Percentiles rank a stretch among this genome's conserved stretches.
Evolutionary conservation across 805 yeast genomes (phyloP).

Genomic region (Yarrowia keelungensis): DNA sequence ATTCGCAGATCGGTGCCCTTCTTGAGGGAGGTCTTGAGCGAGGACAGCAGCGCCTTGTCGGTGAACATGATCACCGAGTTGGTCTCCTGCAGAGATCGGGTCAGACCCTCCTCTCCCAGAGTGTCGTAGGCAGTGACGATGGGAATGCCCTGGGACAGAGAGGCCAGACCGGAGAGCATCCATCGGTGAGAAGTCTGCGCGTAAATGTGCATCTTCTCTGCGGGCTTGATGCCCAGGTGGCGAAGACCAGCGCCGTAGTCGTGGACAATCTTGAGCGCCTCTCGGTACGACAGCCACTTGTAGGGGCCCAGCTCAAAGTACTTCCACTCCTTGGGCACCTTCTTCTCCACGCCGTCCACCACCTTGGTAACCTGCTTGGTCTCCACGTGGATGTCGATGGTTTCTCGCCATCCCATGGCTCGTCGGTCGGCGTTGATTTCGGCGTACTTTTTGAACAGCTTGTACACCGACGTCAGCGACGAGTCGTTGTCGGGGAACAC

Average conservation of each 20-base stretch:
- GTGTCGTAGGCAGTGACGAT: constrained; percentile 97
- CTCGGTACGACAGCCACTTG: constrained; percentile 65
- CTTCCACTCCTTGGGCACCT: constrained; percentile 85
- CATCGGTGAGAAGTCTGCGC: constrained; percentile 88
- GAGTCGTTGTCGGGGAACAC: constrained; percentile 65
- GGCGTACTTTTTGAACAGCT: constrained; percentile 68
- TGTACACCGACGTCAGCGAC: constrained; percentile 72
- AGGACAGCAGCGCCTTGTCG: constrained; percentile 73
- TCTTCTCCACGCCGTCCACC: constrained; percentile 74
- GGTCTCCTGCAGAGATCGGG: constrained; percentile 85
- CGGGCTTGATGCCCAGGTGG: constrained; percentile 72
- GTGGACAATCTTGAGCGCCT: constrained; percentile 59
- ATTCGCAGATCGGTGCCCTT: constrained; percentile 65
- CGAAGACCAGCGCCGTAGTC: constrained; percentile 77
- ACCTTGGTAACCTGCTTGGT: constrained; percentile 73
- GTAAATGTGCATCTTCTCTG: constrained; percentile 76
- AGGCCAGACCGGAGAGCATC: constrained; percentile 86
- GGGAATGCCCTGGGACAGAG: constrained; percentile 79
- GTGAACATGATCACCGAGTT: constrained; percentile 80
- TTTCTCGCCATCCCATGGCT: constrained; percentile 80
- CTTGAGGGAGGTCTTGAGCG: constrained; percentile 75
- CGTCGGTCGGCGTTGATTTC: constrained; percentile 59
- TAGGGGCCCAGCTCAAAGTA: constrained; percentile 82
- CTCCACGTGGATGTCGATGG: constrained; percentile 77
- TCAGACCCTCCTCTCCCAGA: constrained; percentile 80